Evolutionary conservation across 805 yeast genomes (phyloP), one percentile per base, ranked within the genome.

Genomic region (Myxozyma neglecta): DNA sequence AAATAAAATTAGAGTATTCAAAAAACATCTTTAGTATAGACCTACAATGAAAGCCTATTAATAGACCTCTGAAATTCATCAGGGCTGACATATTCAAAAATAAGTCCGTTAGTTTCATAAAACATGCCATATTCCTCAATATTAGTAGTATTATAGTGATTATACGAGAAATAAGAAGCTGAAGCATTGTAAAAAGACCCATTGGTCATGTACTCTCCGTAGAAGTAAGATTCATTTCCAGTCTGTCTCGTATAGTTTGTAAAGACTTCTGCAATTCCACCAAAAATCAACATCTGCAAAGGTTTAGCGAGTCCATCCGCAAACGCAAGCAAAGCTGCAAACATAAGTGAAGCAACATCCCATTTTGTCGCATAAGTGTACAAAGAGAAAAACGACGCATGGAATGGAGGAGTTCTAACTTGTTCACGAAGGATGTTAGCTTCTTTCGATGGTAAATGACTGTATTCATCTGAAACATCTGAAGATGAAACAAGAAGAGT

Each of bases 301-400:
- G 80, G 80, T 57, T 76, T 57, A 8, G 75, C 74, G 6, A 73
- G 77, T 18, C 80, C 80, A 9, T 74, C 73, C 3, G 71, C 71
- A 11, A 74, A 69, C 1, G 80, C 69, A 56, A 70, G 67, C 35
- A 71, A 57, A 14, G 70, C 62, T 14, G 58, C 53, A 13, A 47
- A 6, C 20, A 44, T 9, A n/a, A 56, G 56, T 11, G 48, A 32
- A 2, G 54, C 36, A 9, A 53, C 37, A 16, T 61, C 65, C 20
- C 10, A 32, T 14, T 16, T 16, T 9, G 62, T 61, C 10, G 79
- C 77, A 65, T 72, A 76, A 20, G 74, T 61, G 64, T 69, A 77
- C 37, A 76, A 29, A 5, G 63, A 51, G 16, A 58, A 59, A 58
- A 72, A 67, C 14, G 68, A 59, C 14, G 72, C 72, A 3, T 59